Percentiles rank a stretch among this genome's conserved stretches.
Evolutionary conservation across 2,329 filamentous ascomycete genomes (phyloP).

Genomic region (Fonsecaea erecta): DNA sequence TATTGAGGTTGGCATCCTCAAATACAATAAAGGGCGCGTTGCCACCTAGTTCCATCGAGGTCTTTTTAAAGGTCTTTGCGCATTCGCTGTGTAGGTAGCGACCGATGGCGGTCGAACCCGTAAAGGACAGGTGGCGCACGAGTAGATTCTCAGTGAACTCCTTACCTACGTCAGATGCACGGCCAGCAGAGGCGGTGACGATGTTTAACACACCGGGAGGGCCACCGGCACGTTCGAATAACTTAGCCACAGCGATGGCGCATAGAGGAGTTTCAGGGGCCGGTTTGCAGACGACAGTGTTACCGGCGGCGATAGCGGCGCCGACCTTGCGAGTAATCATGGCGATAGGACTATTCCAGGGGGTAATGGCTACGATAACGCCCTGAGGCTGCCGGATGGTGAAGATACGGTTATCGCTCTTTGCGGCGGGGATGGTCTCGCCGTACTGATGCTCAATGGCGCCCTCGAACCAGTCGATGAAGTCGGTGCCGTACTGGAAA

Average conservation of each 20-base stretch:
- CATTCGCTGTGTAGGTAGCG: conserved; percentile 32
- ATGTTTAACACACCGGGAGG: conserved; percentile 49
- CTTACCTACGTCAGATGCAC: conserved; percentile 75
- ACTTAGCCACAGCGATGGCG: conserved; percentile 47
- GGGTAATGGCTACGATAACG: conserved; percentile 80
- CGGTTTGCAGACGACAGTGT: conserved; percentile 63
- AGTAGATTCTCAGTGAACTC: conserved; percentile 38
- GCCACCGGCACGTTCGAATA: conserved; percentile 45
- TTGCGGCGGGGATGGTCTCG: conserved; percentile 61
- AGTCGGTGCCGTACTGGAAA: conserved; percentile 55
- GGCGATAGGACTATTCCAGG: conserved; percentile 80
- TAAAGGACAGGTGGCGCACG: conserved; percentile 41
- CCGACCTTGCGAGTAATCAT: conserved; percentile 82
- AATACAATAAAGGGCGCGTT: conserved; percentile 51
- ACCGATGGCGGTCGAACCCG: conserved; percentile 55
- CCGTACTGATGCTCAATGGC: conserved; percentile 56
- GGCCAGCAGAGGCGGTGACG: conserved; percentile 60
- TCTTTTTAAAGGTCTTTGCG: conserved; percentile 46
- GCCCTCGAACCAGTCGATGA: conserved; percentile 58
- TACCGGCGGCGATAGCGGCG: conserved; percentile 64
- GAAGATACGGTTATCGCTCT: conserved; percentile 74
- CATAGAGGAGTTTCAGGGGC: conserved; percentile 66
- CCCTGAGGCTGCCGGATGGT: conserved; percentile 75
- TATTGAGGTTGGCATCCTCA: conserved; percentile 46
- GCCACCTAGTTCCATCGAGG: conserved; percentile 51